A percentile compares a stretch with the other conserved stretches of the same genome.
These are phyloP conservation scores for Dryadomyces quercivorus DNA, from an alignment of 2,329 filamentous ascomycete species.

Conservation along the genomic window DNA sequence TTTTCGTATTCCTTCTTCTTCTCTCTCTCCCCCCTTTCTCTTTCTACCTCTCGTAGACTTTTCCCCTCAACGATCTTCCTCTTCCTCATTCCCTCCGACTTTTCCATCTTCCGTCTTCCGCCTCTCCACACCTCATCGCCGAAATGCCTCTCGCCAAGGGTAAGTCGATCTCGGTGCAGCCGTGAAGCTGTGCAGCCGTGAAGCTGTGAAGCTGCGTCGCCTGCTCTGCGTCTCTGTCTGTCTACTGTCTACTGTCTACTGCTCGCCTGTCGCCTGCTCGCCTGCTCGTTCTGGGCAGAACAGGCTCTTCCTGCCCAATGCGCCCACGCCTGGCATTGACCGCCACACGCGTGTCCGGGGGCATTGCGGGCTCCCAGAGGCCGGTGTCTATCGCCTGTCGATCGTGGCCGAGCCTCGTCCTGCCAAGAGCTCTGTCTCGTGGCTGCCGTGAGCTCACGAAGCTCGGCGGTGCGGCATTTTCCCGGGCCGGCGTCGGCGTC, in stretches of 20 bases:
- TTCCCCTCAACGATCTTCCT: neutral
- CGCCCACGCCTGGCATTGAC: neutral
- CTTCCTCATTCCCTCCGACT: neutral
- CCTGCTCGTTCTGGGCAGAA: too few relatives aligned
- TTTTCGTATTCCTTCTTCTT: neutral
- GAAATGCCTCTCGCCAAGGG: constrained; percentile 32
- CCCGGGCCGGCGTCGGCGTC: neutral
- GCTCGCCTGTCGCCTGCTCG: neutral
- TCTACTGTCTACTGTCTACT: too few relatives aligned
- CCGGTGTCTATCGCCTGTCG: neutral
- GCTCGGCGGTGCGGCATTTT: neutral
- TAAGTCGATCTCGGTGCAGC: constrained; percentile 19
- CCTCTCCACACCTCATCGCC: constrained; percentile 18
- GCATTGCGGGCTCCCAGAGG: neutral
- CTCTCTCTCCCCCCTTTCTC: neutral
- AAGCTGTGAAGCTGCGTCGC: neutral
- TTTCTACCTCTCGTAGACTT: neutral
- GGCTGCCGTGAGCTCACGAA: neutral
- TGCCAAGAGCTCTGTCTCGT: neutral
- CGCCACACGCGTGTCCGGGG: neutral
- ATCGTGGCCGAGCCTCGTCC: neutral
- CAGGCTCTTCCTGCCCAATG: neutral
- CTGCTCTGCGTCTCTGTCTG: too few relatives aligned
- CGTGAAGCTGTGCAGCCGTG: neutral
- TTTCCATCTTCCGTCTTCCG: neutral